Conservation (phyloP, 225 moss, liverwort and hornwort species). For the Marchantia polymorpha region DNA sequence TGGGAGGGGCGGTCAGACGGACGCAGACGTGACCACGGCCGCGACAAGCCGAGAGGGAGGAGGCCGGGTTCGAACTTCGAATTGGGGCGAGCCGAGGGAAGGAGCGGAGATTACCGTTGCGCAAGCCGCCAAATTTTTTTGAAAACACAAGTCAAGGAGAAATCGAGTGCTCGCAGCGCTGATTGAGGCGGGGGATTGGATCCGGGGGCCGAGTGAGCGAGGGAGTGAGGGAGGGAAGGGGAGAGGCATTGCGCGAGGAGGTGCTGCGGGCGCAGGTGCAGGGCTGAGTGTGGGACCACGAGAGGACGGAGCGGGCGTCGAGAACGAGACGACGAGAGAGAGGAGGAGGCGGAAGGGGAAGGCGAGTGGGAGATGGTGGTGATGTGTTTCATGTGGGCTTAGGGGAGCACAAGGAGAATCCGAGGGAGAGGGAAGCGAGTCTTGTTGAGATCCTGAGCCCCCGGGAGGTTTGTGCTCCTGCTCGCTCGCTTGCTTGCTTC, state of each 20-base stretch:
- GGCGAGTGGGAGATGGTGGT: neutral
- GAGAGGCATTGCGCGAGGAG: neutral
- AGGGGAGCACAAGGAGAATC: no score
- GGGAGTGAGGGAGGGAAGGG: neutral
- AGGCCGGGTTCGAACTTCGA: neutral
- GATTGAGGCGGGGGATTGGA: conserved; percentile 14
- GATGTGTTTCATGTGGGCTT: conserved; percentile 3
- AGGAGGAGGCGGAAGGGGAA: neutral
- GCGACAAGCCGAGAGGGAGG: no score
- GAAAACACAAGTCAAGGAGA: neutral
- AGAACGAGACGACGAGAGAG: neutral
- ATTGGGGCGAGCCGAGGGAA: neutral
- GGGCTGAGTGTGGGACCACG: neutral
- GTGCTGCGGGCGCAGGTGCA: neutral
- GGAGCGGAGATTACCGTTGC: conserved; percentile 15
- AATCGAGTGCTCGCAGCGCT: neutral
- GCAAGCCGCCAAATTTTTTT: conserved; percentile 18
- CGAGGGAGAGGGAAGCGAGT: no score
- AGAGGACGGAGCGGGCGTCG: neutral
- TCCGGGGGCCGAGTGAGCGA: neutral
- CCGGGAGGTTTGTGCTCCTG: neutral
- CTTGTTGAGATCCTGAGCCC: conserved; percentile 2
- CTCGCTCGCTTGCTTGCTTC: no score
- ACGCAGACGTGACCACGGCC: no score
- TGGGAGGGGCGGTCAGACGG: no score